Evolutionary conservation across 371 early-diverging fungal genomes (phyloP).

Genomic region (Mortierella sp.): DNA sequence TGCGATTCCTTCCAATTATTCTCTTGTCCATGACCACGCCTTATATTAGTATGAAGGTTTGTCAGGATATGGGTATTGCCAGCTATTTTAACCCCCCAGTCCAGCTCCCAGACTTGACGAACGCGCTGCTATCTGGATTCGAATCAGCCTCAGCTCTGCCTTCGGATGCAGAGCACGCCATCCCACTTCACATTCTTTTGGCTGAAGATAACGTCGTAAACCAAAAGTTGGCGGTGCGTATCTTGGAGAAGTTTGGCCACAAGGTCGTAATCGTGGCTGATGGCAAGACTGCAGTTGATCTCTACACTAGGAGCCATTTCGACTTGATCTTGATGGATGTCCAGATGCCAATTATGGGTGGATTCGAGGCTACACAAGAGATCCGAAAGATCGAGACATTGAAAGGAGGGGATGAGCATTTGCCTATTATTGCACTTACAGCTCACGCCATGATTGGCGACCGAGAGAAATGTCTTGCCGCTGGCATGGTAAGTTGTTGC

Average conservation of each 20-base stretch:
- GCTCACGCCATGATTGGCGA: constrained; percentile 87
- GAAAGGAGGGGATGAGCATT: constrained; percentile 58
- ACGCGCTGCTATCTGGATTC: constrained; percentile 74
- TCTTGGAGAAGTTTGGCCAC: constrained; percentile 82
- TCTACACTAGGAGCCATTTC: constrained; percentile 67
- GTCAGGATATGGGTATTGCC: constrained; percentile 73
- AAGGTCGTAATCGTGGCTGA: constrained; percentile 78
- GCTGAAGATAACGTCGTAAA: constrained; percentile 90
- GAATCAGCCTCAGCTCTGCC: constrained; percentile 74
- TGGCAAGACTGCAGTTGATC: constrained; percentile 80
- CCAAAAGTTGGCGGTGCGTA: constrained; percentile 80
- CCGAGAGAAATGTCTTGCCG: constrained; percentile 77
- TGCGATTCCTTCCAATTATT: constrained; percentile 75
- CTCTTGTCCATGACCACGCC: constrained; percentile 62
- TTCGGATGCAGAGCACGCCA: constrained; percentile 60
- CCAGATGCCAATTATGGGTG: constrained; percentile 84
- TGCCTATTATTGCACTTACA: constrained; percentile 83
- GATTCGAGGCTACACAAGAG: constrained; percentile 79
- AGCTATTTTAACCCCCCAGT: constrained; percentile 73
- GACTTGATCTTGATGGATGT: constrained; percentile 88
- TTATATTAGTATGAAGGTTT: constrained; percentile 68
- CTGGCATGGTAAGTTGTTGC: constrained; percentile 71
- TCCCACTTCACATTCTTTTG: constrained; percentile 76
- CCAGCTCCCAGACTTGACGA: constrained; percentile 68
- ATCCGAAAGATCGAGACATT: constrained; percentile 71